Base-by-base conservation (phyloP, 768 basidiomycete genomes). In the Brasilioporus rufonigricans region DNA sequence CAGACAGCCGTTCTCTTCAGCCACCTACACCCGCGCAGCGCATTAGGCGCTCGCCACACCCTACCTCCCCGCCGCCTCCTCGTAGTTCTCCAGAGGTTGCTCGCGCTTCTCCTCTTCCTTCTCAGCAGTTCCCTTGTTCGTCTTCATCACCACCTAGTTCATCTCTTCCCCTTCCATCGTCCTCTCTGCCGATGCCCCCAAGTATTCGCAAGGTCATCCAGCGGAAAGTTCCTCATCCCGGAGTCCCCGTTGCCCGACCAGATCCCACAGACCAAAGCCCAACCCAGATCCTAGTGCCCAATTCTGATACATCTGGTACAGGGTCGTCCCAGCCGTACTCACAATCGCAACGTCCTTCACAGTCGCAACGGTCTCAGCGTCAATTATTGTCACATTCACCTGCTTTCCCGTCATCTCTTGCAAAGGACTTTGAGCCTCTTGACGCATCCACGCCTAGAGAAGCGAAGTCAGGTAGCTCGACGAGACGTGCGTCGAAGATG, bases 301-400 rank as follows among this genome's bases (percentile, higher is more conserved):
- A 83, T 61, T 82, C 83, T 11, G 82, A 85, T 58, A 74, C 76
- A 1, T 83, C 80, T 1, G 71, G 63, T 32, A 65, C 68, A 11
- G 68, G 68, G 31, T 74, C 73, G 3, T 74, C 74, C 49, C 67
- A 62, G 19, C 33, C 61, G 60, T 64, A 67, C 32, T 65, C 67
- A 13, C 72, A 73, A 38, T 61, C 63, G 4, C 69, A 65, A 29
- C 41, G 26, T 21, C 55, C 50, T 27, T 57, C 61, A n/a, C 60
- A 62, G 11, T 72, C 73, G 4, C 74, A 73, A 50, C 72, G 73
- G 32, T 56, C 62, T 19, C 65, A 67, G 35, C 23, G 45, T 27
- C 61, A 55, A 19, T 41, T 50, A 12, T 43, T 48, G 44, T 49
- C 54, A 4, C 54, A 55, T 50, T 31, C 38, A 48, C 57, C 49